Conservation (phyloP, 768 basidiomycete genomes). For the Dioszegia crocea region DNA sequence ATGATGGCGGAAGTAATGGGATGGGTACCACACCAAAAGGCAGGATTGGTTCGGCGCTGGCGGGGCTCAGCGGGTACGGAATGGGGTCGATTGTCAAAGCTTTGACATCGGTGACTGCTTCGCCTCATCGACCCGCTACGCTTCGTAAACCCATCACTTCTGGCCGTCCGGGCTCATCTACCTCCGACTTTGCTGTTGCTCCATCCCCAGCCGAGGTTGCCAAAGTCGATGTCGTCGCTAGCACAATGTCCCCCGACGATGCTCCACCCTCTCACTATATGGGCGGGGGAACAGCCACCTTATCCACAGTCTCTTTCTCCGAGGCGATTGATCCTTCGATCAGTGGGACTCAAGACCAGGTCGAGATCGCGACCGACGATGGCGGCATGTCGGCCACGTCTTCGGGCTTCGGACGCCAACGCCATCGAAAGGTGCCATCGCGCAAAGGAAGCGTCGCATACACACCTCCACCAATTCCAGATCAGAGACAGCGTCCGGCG, state of each 20-base stretch:
- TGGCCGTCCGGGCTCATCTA: slow-evolving; percentile 25
- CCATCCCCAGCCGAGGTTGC: slow-evolving; percentile 28
- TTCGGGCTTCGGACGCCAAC: slow-evolving; percentile 12
- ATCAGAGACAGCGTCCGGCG: not conserved
- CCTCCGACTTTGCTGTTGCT: slow-evolving; percentile 5
- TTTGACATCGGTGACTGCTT: slow-evolving; percentile 22
- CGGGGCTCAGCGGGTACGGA: slow-evolving; percentile 25
- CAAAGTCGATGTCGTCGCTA: slow-evolving; percentile 26
- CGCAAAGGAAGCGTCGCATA: not conserved
- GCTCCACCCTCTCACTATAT: slow-evolving; percentile 11
- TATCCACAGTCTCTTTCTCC: slow-evolving; percentile 41
- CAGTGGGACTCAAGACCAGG: slow-evolving; percentile 23
- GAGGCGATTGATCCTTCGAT: slow-evolving; percentile 33
- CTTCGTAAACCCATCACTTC: not conserved
- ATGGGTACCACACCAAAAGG: slow-evolving; percentile 40
- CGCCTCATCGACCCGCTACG: not conserved
- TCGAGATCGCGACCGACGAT: slow-evolving; percentile 32
- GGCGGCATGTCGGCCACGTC: slow-evolving; percentile 17
- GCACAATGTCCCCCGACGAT: slow-evolving; percentile 10
- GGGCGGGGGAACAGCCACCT: slow-evolving; percentile 35
- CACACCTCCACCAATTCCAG: not conserved
- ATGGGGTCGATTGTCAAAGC: slow-evolving; percentile 39
- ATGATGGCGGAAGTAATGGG: not conserved
- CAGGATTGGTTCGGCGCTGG: slow-evolving; percentile 26
- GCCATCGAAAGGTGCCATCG: slow-evolving; percentile 1